Evolutionary conservation across 345 rosid species (phyloP).

Genomic region (Geranium brycei): DNA sequence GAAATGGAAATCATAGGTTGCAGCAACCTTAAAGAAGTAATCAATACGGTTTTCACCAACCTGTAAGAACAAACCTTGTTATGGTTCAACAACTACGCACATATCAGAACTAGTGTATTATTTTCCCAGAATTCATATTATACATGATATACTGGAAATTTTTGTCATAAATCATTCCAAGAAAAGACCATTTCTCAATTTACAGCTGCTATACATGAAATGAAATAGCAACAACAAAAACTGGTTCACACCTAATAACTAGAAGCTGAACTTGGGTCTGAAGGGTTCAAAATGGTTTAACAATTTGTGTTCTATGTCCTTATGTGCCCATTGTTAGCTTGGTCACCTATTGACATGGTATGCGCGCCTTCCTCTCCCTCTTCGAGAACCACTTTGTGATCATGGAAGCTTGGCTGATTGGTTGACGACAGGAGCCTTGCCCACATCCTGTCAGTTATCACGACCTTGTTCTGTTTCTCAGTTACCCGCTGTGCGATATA

Average conservation of each 20-base stretch:
- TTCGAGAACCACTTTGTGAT: slow-evolving; percentile 18
- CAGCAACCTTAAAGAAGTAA: slow-evolving; percentile 61
- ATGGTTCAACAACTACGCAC: too few species aligned
- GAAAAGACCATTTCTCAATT: background rate
- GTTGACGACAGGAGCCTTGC: slow-evolving; percentile 65
- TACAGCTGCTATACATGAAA: background rate
- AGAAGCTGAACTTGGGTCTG: too few species aligned
- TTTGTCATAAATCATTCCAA: too few species aligned
- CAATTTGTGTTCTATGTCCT: too few species aligned
- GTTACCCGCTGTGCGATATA: slow-evolving; percentile 32
- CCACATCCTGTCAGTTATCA: slow-evolving; percentile 77
- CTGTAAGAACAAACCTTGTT: too few species aligned
- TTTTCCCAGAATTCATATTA: background rate
- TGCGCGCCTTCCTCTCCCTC: slow-evolving; percentile 10
- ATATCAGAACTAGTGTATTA: too few species aligned
- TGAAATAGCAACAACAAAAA: background rate
- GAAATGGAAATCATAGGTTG: slow-evolving; percentile 50
- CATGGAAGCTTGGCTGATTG: slow-evolving; percentile 65
- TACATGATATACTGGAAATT: too few species aligned
- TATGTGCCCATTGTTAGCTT: too few species aligned
- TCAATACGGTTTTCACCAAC: slow-evolving; percentile 38
- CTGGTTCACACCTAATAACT: too few species aligned
- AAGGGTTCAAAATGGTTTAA: too few species aligned
- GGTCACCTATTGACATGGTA: background rate
- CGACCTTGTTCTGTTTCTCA: slow-evolving; percentile 51